Conservation (phyloP, 805 yeast genomes). For the Ogataea nonfermentans region DNA sequence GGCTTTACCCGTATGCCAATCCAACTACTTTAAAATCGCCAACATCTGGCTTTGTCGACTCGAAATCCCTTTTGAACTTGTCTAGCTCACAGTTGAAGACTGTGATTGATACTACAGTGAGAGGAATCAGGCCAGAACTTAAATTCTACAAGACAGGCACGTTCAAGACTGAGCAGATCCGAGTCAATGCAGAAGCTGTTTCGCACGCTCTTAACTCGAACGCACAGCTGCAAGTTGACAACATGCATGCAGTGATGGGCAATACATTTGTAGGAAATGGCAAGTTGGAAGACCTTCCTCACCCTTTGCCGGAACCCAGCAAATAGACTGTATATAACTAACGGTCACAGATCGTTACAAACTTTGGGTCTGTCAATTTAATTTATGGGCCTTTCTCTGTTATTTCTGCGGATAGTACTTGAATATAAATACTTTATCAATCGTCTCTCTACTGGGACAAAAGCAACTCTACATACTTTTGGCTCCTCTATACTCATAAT, state of each 20-base stretch:
- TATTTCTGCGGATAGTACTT: neutral
- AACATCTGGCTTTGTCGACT: constrained; percentile 12
- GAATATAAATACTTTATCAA: neutral
- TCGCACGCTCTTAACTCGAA: constrained; percentile 31
- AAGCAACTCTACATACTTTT: too few species aligned
- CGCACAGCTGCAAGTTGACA: constrained; percentile 32
- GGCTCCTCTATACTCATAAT: too few species aligned
- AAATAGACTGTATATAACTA: constrained; percentile 11
- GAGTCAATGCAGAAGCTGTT: constrained; percentile 32
- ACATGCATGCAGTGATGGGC: constrained; percentile 20
- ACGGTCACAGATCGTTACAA: constrained; percentile 1
- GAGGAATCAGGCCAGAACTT: constrained; percentile 29
- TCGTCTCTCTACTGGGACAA: neutral
- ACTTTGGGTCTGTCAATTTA: neutral
- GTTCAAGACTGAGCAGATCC: constrained; percentile 26
- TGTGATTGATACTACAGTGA: constrained; percentile 27
- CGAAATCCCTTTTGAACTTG: constrained; percentile 13
- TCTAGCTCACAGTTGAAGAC: constrained; percentile 21
- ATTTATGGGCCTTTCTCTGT: neutral
- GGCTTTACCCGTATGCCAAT: constrained; percentile 28
- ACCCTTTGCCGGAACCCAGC: constrained; percentile 11
- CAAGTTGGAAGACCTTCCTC: constrained; percentile 24
- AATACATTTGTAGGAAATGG: constrained; percentile 22
- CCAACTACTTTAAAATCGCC: constrained; percentile 22
- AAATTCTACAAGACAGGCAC: constrained; percentile 16